phyloP scores from a whole-genome alignment of 129 eudicot species.

The Flaveria trinervia region DNA sequence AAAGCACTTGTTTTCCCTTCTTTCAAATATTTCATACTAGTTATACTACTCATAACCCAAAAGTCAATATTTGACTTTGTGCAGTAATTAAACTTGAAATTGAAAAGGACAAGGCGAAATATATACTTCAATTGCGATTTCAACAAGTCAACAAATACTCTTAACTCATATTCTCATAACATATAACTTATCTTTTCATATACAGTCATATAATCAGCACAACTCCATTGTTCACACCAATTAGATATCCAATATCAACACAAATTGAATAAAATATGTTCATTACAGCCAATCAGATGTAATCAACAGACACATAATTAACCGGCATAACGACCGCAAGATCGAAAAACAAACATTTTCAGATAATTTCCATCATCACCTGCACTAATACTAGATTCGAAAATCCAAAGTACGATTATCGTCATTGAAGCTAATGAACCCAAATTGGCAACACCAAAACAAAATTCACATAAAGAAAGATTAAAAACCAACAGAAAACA shows the following conservation, averaged over 20 bases:
- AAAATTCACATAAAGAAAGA: background rate
- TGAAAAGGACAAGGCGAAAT: slow-evolving; percentile 12
- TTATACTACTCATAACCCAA: slow-evolving; percentile 20
- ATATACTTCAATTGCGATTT: slow-evolving; percentile 7
- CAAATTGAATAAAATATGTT: background rate
- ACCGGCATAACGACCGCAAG: background rate
- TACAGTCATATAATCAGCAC: background rate
- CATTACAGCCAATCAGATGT: slow-evolving; percentile 8
- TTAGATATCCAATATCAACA: slow-evolving; percentile 10
- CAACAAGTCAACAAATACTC: background rate
- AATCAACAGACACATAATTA: slow-evolving; percentile 8
- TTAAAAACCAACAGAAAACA: background rate
- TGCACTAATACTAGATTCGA: slow-evolving; percentile 1
- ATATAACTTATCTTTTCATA: background rate
- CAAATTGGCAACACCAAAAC: background rate
- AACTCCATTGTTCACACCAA: background rate
- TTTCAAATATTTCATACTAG: background rate
- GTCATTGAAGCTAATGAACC: too few relatives aligned
- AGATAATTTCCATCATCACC: background rate
- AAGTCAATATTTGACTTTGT: slow-evolving; percentile 23
- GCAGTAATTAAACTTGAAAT: background rate
- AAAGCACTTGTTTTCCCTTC: background rate
- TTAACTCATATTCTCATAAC: slow-evolving; percentile 14
- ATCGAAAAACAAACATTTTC: background rate
- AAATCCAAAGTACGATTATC: too few relatives aligned